Evolutionary conservation across 371 early-diverging fungal genomes (phyloP), one percentile per base, ranked within the genome.

Genomic region (Sporodiniella umbellata): DNA sequence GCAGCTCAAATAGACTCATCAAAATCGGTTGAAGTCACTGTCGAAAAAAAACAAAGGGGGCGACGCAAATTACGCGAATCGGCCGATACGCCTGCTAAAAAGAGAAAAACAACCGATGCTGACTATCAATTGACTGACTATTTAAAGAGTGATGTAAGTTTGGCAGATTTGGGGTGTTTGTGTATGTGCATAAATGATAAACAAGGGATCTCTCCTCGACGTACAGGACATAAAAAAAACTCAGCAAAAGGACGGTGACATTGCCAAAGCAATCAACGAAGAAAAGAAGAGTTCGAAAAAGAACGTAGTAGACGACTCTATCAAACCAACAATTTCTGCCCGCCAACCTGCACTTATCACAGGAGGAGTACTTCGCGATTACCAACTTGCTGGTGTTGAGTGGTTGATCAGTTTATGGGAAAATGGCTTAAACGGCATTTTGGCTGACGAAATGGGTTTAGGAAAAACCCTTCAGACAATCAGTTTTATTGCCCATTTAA

Each of bases 381-480:
- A 99, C 70, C 99, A 99, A 74, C 60, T 98, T 38, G 90, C 92
- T 7, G 99, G 99, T 45, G 83, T 99, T 30, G 96, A 99, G 68
- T 99, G 99, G 99, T 77, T 99, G 54, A 88, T 95, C 26, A 93
- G 92, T 56, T 76, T 99, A 19, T 98, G 95, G 79, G 94, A 98
- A 51, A 95, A 96, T 62, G 96, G 97, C 23, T 80, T 99, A 22
- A 99, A 99, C 60, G 96, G 99, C 24, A 99, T 99, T 59, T 67
- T 99, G 35, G 99, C 99, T 12, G 98, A 99, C 70, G 97, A 99
- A 62, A 98, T 99, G 98, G 99, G 97, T 40, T 78, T 99, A 21
- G 95, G 93, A 53, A 94, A 95, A 87, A 99, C 99, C 0, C 70
- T 99, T 31, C 99, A 99, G 78, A 92, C 95, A 0, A 98, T 99